These are phyloP conservation scores for Stemphylium vesicarium DNA, from an alignment of 2,329 filamentous ascomycete genomes.

Conservation along the genomic window DNA sequence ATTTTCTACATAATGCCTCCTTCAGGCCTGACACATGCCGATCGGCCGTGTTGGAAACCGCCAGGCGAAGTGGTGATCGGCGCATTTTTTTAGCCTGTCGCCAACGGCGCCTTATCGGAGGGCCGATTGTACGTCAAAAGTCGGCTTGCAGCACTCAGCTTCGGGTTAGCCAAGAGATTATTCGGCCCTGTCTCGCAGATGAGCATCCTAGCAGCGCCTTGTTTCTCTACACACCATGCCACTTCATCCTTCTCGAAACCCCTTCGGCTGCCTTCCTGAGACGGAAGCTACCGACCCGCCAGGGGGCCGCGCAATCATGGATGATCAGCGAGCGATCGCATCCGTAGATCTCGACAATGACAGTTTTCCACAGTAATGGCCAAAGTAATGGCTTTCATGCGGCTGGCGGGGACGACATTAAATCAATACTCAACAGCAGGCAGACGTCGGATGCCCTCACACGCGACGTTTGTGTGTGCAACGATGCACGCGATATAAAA, in stretches of 20 bases:
- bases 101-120: constrained; percentile 27
- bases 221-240: background rate
- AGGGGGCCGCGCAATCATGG: constrained; percentile 32
- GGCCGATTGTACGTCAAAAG: constrained; percentile 7
- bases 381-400: background rate
- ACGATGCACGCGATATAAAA: constrained; percentile 16
- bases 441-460: constrained; percentile 17
- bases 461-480: constrained; percentile 22
- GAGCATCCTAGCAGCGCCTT: background rate
- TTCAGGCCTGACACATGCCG: constrained; percentile 14
- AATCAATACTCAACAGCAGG: constrained; percentile 29
- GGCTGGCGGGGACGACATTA: constrained; percentile 19
- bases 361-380: background rate
- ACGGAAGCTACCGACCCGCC: constrained; percentile 33
- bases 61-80: constrained; percentile 15
- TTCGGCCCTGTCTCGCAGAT: constrained; percentile 14
- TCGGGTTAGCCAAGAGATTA: constrained; percentile 14
- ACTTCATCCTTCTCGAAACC: constrained; percentile 11
- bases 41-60: constrained; percentile 19
- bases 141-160: constrained; percentile 11
- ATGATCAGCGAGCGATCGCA: constrained; percentile 23
- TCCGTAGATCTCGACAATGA: constrained; percentile 23
- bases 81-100: constrained; percentile 12
- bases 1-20: constrained; percentile 4
- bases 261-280: constrained; percentile 31